These are phyloP conservation scores for Coix lacrymajobi DNA, from an alignment of 176 grass and related monocot genomes.

Conservation along the genomic window DNA sequence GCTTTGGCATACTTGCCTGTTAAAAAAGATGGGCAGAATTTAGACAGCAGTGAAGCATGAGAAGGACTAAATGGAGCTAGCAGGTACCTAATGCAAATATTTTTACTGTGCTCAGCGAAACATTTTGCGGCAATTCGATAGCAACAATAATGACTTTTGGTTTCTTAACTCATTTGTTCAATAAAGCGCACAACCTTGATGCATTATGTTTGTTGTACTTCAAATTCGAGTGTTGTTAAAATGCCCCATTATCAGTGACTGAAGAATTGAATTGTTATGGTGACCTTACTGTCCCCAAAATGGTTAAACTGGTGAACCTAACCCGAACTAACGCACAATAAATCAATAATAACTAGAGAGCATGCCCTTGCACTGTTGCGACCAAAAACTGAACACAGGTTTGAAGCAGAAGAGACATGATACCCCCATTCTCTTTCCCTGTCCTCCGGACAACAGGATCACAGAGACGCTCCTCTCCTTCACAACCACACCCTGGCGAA, in stretches of 20 bases:
- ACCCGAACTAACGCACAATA: neutral
- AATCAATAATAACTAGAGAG: neutral
- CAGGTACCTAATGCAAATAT: neutral
- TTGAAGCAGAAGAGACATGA: neutral
- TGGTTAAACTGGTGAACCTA: neutral
- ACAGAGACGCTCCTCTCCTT: slow-evolving; percentile 91
- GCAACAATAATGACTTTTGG: neutral
- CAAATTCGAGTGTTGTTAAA: neutral
- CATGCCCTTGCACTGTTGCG: neutral
- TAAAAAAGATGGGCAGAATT: slow-evolving; percentile 13
- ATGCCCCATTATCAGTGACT: neutral
- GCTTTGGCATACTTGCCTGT: slow-evolving; percentile 95
- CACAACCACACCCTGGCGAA: slow-evolving; percentile 42
- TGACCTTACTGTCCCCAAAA: neutral
- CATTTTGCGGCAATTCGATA: neutral
- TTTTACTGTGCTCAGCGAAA: neutral
- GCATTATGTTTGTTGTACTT: neutral
- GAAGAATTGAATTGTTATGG: neutral
- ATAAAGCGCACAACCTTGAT: neutral
- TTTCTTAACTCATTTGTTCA: neutral
- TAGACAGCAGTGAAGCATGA: neutral
- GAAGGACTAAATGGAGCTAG: neutral
- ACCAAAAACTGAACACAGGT: neutral
- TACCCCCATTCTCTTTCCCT: slow-evolving; percentile 95
- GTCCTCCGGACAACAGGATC: slow-evolving; percentile 80